Evolutionary conservation across 768 basidiomycete genomes (phyloP).

Genomic region (Tulasnella sp.): DNA sequence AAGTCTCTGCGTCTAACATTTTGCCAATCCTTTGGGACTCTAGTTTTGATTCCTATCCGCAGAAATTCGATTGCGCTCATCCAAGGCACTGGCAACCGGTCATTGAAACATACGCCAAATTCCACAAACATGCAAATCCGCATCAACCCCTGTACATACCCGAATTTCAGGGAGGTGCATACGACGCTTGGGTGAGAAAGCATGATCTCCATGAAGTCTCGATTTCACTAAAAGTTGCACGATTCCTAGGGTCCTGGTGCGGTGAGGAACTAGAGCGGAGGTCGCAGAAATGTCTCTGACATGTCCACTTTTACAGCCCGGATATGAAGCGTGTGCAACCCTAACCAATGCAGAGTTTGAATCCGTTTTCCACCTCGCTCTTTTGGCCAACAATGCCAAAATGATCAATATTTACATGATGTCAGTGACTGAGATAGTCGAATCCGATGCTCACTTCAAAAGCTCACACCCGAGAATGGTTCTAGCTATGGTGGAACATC

Average conservation of each 20-base stretch:
- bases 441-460: neutral
- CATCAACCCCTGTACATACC: constrained; percentile 69
- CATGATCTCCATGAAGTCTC: neutral
- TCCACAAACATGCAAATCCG: constrained; percentile 48
- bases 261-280: neutral
- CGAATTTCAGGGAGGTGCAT: constrained; percentile 72
- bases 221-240: neutral
- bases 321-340: constrained; percentile 57
- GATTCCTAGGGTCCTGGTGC: constrained; percentile 40
- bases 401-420: constrained; percentile 83
- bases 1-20: neutral
- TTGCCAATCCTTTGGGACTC: constrained; percentile 22
- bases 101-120: constrained; percentile 58
- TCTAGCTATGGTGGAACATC: constrained; percentile 63
- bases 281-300: neutral
- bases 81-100: constrained; percentile 64
- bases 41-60: constrained; percentile 68
- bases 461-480: neutral
- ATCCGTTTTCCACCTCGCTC: constrained; percentile 71
- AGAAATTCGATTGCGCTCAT: constrained; percentile 76
- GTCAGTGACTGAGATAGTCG: constrained; percentile 53
- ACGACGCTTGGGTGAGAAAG: constrained; percentile 63
- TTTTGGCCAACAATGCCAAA: constrained; percentile 80
- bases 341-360: constrained; percentile 72
- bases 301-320: constrained; percentile 23